phyloP scores from a whole-genome alignment of 805 yeast genomes.

The Teunomyces barrocoloradensis region DNA sequence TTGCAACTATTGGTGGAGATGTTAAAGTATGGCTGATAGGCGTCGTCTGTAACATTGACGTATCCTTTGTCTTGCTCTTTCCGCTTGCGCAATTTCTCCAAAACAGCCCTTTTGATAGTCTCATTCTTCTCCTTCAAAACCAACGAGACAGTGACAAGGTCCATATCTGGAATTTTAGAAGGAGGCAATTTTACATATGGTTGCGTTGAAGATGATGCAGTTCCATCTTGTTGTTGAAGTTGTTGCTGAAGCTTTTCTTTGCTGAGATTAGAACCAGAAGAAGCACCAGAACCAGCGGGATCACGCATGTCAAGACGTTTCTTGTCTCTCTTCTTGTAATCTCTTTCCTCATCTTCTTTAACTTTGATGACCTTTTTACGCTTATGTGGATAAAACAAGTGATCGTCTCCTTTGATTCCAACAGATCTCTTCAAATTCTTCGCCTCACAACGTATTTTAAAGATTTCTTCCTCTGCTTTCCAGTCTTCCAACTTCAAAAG shows the following conservation, averaged over 20 bases:
- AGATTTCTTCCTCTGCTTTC: constrained; percentile 62
- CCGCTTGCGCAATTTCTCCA: constrained; percentile 74
- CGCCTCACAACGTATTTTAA: constrained; percentile 68
- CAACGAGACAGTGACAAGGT: constrained; percentile 75
- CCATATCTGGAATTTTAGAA: constrained; percentile 91
- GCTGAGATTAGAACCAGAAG: neutral
- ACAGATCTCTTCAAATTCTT: constrained; percentile 73
- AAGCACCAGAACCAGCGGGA: constrained; percentile 1
- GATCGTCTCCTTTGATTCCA: constrained; percentile 81
- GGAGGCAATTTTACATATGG: constrained; percentile 87
- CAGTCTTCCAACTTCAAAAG: constrained; percentile 57
- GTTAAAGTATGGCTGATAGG: constrained; percentile 76
- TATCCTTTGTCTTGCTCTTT: constrained; percentile 70
- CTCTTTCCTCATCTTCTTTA: constrained; percentile 35
- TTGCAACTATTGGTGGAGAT: constrained; percentile 51
- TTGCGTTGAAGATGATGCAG: constrained; percentile 43
- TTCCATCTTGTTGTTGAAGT: constrained; percentile 7
- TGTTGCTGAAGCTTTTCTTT: constrained; percentile 10
- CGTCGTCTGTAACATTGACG: constrained; percentile 84
- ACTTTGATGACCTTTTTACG: constrained; percentile 49
- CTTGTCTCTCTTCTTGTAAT: constrained; percentile 19
- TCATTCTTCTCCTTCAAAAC: constrained; percentile 72
- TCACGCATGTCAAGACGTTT: constrained; percentile 20
- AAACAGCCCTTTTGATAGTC: constrained; percentile 78
- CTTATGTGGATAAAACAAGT: constrained; percentile 75